Evolutionary conservation across 192 early-diverging fungal species (phyloP).

Genomic region (Linderina pennispora): DNA sequence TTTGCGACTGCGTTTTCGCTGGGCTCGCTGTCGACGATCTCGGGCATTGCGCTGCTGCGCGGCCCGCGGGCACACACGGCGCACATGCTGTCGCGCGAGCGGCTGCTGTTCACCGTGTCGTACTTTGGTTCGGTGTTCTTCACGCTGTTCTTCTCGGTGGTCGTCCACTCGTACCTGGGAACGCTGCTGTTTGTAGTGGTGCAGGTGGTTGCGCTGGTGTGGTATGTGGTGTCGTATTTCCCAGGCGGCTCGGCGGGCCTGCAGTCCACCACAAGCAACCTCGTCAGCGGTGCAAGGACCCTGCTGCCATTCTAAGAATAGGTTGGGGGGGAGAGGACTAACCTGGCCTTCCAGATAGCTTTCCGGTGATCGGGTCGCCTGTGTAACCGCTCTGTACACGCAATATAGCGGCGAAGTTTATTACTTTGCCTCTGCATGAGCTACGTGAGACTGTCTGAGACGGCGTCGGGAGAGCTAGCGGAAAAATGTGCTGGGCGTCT

Average conservation of each 20-base stretch:
- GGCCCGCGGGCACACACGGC: slow-evolving; percentile 76
- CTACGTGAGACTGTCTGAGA: too few relatives aligned
- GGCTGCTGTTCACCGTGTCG: slow-evolving; percentile 71
- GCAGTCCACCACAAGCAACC: slow-evolving; percentile 48
- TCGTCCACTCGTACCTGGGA: slow-evolving; percentile 67
- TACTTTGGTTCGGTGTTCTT: slow-evolving; percentile 80
- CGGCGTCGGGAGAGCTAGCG: too few relatives aligned
- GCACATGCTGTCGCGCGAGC: slow-evolving; percentile 71
- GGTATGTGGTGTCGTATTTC: slow-evolving; percentile 80
- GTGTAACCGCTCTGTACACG: too few relatives aligned
- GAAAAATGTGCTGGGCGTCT: too few relatives aligned
- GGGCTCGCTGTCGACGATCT: slow-evolving; percentile 50
- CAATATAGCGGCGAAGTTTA: too few relatives aligned
- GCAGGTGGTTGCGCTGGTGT: slow-evolving; percentile 74
- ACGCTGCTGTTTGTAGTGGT: slow-evolving; percentile 73
- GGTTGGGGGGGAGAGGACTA: too few relatives aligned
- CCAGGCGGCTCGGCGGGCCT: slow-evolving; percentile 63
- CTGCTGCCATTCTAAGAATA: slow-evolving; percentile 32
- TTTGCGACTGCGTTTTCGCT: slow-evolving; percentile 75
- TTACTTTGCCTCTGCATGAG: too few relatives aligned
- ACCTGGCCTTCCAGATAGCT: too few relatives aligned
- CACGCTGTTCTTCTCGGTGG: slow-evolving; percentile 75
- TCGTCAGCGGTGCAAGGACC: slow-evolving; percentile 31
- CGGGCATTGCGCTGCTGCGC: slow-evolving; percentile 63
- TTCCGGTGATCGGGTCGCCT: too few relatives aligned